phyloP scores from a whole-genome alignment of 2,329 filamentous ascomycete genomes.

The Sclerotinia nivalis region DNA sequence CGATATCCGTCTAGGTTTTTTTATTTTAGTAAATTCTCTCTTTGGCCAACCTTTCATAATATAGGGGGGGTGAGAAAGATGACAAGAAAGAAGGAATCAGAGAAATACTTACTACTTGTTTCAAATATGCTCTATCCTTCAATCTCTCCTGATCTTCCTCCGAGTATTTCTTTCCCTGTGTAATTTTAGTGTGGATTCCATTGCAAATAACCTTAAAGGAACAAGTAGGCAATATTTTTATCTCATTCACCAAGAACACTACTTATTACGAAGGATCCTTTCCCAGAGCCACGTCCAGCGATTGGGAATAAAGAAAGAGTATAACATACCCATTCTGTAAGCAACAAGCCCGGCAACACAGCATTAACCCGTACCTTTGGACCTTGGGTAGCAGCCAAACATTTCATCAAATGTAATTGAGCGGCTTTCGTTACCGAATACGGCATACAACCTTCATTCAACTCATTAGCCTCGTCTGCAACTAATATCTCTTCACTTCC shows the following conservation, averaged over 20 bases:
- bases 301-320: background rate
- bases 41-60: background rate
- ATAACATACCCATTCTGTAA: slow-evolving; percentile 61
- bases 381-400: slow-evolving; percentile 62
- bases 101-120: slow-evolving; percentile 50
- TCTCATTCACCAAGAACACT: background rate
- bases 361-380: slow-evolving; percentile 64
- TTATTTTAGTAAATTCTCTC: background rate
- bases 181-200: background rate
- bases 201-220: background rate
- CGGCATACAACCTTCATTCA: slow-evolving; percentile 25
- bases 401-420: slow-evolving; percentile 65
- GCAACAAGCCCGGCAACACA: slow-evolving; percentile 62
- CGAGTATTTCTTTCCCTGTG: slow-evolving; percentile 52
- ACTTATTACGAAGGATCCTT: background rate
- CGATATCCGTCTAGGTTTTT: slow-evolving; percentile 46
- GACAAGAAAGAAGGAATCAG: background rate
- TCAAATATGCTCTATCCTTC: slow-evolving; percentile 54
- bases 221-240: background rate
- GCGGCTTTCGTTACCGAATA: slow-evolving; percentile 47
- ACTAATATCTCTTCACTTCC: no score
- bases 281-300: background rate
- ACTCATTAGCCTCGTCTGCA: background rate
- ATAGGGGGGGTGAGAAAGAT: no score
- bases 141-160: slow-evolving; percentile 51